Evolutionary conservation across 495 filamentous ascomycete species (phyloP).

Genomic region (Mycothermus thermophilus): DNA sequence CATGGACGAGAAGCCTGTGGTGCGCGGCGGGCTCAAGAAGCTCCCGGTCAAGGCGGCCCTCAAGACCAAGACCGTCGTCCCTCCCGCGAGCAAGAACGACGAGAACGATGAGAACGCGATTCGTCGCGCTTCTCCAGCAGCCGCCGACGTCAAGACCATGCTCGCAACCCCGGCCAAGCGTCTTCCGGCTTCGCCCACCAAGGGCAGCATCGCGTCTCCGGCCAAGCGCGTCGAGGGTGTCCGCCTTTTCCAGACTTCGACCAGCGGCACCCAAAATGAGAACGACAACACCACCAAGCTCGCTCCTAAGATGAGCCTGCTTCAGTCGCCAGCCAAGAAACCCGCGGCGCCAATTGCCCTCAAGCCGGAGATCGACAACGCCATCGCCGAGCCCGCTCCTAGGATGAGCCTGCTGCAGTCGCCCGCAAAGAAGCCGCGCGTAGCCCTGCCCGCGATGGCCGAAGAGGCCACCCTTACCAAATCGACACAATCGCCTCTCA

Average conservation of each 20-base stretch:
- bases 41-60: constrained; percentile 26
- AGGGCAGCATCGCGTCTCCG: constrained; percentile 33
- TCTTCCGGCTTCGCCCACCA: constrained; percentile 32
- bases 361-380: no score
- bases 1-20: constrained; percentile 35
- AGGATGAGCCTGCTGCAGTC: constrained; percentile 35
- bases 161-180: constrained; percentile 37
- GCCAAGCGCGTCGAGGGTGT: constrained; percentile 27
- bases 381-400: no score
- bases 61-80: neutral
- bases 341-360: no score
- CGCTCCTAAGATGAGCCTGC: no score
- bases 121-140: no score
- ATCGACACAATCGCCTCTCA: constrained; percentile 19
- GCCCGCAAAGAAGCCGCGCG: constrained; percentile 33
- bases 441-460: constrained; percentile 21
- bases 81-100: constrained; percentile 1
- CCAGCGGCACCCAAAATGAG: neutral
- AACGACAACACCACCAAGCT: no score
- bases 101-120: no score
- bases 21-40: constrained; percentile 34
- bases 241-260: neutral
- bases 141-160: constrained; percentile 10
- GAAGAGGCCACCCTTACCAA: neutral
- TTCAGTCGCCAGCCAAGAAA: no score